Evolutionary conservation across 495 filamentous ascomycete species (phyloP).

Genomic region (Xylaria palmicola): DNA sequence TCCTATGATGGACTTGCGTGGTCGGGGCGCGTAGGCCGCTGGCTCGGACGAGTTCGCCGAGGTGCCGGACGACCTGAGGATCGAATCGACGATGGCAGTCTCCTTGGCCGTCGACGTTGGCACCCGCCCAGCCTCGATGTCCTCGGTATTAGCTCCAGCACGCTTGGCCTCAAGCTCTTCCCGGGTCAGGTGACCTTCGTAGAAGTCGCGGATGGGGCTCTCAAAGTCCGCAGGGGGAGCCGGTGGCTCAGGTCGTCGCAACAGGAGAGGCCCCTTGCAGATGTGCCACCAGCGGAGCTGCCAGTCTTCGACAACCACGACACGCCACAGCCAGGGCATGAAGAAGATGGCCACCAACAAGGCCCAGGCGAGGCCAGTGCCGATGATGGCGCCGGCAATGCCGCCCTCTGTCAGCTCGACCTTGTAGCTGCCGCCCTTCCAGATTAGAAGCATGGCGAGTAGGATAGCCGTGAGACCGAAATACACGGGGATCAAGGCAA

Average conservation of each 20-base stretch:
- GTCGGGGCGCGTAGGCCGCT: constrained; percentile 16
- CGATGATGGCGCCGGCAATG: constrained; percentile 56
- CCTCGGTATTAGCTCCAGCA: constrained; percentile 21
- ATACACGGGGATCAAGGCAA: constrained; percentile 60
- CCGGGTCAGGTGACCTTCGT: constrained; percentile 47
- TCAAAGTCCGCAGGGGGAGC: constrained; percentile 41
- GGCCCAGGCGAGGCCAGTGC: constrained; percentile 55
- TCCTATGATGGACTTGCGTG: constrained; percentile 30
- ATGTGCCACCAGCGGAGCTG: constrained; percentile 59
- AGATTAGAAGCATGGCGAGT: constrained; percentile 63
- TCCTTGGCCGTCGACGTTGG: constrained; percentile 22
- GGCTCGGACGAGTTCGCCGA: constrained; percentile 14
- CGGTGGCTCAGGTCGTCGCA: constrained; percentile 50
- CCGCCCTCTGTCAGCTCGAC: constrained; percentile 50
- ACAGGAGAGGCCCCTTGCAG: constrained; percentile 55
- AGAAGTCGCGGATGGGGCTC: constrained; percentile 52
- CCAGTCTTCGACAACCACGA: constrained; percentile 55
- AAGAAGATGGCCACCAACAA: constrained; percentile 57
- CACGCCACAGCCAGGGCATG: constrained; percentile 61
- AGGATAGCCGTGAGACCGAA: constrained; percentile 60
- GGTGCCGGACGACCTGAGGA: constrained; percentile 14
- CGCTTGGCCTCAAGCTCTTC: constrained; percentile 46
- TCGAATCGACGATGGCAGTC: constrained; percentile 23
- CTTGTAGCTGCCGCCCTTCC: constrained; percentile 50
- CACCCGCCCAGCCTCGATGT: constrained; percentile 24